Evolutionary conservation across 1,284 basidiomycete species (phyloP).

Genomic region (Ceratobasidium sp.): DNA sequence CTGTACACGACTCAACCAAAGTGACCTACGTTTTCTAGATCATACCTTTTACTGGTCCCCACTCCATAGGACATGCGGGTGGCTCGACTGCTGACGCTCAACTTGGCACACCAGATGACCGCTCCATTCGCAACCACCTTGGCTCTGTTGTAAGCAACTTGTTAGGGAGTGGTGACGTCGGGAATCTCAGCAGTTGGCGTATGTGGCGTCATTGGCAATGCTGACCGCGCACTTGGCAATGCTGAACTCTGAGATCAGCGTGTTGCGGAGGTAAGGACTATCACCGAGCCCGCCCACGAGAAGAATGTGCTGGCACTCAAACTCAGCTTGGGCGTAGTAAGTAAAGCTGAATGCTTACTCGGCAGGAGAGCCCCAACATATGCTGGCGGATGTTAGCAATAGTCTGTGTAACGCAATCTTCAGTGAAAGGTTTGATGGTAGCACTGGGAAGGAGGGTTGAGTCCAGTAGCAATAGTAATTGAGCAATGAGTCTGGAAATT

Average conservation of each 20-base stretch:
- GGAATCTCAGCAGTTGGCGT: no score
- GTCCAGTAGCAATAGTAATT: not conserved
- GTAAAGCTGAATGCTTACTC: not conserved
- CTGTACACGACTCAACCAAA: not conserved
- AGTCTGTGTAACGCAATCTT: slow-evolving; percentile 1
- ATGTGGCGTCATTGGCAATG: slow-evolving; percentile 17
- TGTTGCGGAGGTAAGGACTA: slow-evolving; percentile 14
- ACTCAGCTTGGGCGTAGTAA: not conserved
- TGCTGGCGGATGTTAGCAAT: not conserved
- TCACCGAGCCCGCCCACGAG: slow-evolving; percentile 29
- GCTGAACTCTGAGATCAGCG: no score
- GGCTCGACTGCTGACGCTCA: no score
- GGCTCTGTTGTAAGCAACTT: no score
- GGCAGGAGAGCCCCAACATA: not conserved
- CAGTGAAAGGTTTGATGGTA: slow-evolving; percentile 6
- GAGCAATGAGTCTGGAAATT: no score
- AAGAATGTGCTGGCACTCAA: slow-evolving; percentile 4
- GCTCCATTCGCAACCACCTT: no score
- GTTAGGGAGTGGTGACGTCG: no score
- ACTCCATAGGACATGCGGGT: no score
- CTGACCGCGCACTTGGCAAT: not conserved
- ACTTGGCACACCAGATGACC: no score
- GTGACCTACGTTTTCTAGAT: no score
- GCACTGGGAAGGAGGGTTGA: not conserved
- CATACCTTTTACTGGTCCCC: no score